A percentile compares a stretch with the other conserved stretches of the same genome.
These are phyloP conservation scores for Saprolegnia diclina DNA, from an alignment of 352 stramenopile genomes.

Conservation along the genomic window DNA sequence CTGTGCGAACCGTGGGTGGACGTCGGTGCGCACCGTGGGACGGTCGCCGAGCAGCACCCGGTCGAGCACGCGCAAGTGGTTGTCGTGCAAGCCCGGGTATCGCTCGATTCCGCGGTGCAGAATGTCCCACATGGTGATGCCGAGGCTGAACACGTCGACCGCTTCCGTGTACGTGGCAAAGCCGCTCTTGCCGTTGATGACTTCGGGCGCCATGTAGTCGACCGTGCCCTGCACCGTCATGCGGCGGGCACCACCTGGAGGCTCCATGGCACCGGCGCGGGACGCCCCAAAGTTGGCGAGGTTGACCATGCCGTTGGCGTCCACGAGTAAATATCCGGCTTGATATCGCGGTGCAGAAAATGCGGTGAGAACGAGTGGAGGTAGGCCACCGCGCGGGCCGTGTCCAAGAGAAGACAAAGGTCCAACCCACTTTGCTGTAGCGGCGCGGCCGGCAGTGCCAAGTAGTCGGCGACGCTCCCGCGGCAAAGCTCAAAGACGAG, in stretches of 20 bases:
- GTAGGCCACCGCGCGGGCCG: constrained; percentile 42
- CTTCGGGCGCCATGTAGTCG: constrained; percentile 53
- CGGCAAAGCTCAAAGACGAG: constrained; percentile 58
- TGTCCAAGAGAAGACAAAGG: constrained; percentile 41
- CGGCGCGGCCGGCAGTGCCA: background rate
- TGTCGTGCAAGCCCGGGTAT: constrained; percentile 32
- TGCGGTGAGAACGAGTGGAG: constrained; percentile 44
- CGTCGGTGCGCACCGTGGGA: constrained; percentile 31
- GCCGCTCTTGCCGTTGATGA: constrained; percentile 37
- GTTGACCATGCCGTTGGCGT: constrained; percentile 35
- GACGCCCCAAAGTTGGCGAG: constrained; percentile 43
- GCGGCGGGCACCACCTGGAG: constrained; percentile 17
- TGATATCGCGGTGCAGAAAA: constrained; percentile 45
- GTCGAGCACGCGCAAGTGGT: constrained; percentile 40
- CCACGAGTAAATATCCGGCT: constrained; percentile 42
- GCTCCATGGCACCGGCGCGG: constrained; percentile 23
- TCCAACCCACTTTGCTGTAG: constrained; percentile 34
- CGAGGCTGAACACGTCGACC: constrained; percentile 52
- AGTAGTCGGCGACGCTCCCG: constrained; percentile 37
- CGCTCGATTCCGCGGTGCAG: constrained; percentile 38
- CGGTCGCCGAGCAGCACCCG: constrained; percentile 37
- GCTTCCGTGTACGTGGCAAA: constrained; percentile 37
- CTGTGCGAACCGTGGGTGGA: background rate
- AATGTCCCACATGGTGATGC: constrained; percentile 60
- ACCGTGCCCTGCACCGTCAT: constrained; percentile 31